Base-by-base conservation (phyloP, 805 yeast genomes). In the Hyphopichia homilentoma region DNA sequence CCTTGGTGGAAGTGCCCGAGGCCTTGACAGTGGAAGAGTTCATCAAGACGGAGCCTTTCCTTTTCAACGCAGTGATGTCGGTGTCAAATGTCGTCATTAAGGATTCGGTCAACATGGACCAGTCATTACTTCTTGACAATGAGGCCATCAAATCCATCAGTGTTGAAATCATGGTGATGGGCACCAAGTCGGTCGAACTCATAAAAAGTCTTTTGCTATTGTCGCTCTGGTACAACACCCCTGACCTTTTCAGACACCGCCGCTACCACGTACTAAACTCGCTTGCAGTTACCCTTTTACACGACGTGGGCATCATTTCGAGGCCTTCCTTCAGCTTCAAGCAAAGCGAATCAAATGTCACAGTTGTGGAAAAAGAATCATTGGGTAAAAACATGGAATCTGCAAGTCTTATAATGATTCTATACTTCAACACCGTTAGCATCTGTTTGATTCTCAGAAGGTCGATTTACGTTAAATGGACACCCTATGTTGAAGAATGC, bases 151-250 rank as follows among this genome's bases (percentile, higher is more conserved):
- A 66, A 45, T 49, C 75, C 17, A 48, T 79, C 11, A 53, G 77
- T 7, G 59, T 72, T 30, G 89, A 86, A 47, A 70, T 81, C 7
- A 57, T 87, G 57, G 68, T 81, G 6, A 65, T 73, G 16, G 95
- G 96, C 13, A 69, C 75, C 34, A 88, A 85, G 58, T 70, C 79
- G 5, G 57, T 79, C 12, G 89, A 85, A 51, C 56, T 85, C 22
- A 60, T 87, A 24, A 79, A 81, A 51, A 61, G 80, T 13, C 59
- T 84, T 30, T 50, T 83, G 13, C 47, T 84, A 5, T 61, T 83
- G 32, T 72, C 83, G 16, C 55, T 81, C 18, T 88, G 95, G 95
- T 87, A 86, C 51, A 84, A 83, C 43, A 75, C 85, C 4, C 84
- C 95, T 0, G 96, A 86, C 54, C 64, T 84, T 44, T 84, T 84